These are phyloP conservation scores for Leccinum longicurvipes DNA, from an alignment of 768 basidiomycete genomes.

Conservation along the genomic window DNA sequence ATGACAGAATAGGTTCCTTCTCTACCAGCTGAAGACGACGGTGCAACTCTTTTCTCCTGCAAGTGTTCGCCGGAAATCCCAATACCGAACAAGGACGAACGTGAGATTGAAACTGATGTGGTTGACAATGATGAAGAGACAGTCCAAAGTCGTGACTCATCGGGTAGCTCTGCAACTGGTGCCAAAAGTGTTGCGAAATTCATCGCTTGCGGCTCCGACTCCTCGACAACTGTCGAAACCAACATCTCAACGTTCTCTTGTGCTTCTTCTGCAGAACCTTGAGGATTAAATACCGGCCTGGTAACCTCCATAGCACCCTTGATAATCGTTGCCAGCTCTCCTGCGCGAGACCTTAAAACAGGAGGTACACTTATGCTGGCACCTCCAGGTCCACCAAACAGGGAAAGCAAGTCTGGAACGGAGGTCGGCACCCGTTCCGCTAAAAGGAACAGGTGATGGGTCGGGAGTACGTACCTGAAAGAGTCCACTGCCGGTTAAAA, in stretches of 20 bases:
- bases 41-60: neutral
- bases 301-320: constrained; percentile 40
- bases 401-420: constrained; percentile 55
- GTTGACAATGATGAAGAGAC: constrained; percentile 1
- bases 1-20: constrained; percentile 23
- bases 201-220: constrained; percentile 6
- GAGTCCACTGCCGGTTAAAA: neutral
- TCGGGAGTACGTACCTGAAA: constrained; percentile 67
- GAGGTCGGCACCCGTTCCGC: constrained; percentile 71
- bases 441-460: constrained; percentile 69
- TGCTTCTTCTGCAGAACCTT: neutral
- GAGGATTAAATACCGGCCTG: neutral
- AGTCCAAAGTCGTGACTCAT: constrained; percentile 23
- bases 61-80: constrained; percentile 3
- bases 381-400: constrained; percentile 40
- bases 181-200: constrained; percentile 9
- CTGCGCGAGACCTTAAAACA: constrained; percentile 57
- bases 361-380: constrained; percentile 45
- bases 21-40: neutral
- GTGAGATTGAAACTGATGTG: constrained; percentile 11
- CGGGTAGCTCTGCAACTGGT: neutral
- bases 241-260: neutral
- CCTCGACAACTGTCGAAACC: neutral
- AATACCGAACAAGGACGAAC: constrained; percentile 26
- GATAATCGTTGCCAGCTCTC: constrained; percentile 65